These are phyloP conservation scores for Monarda citriodora DNA, from an alignment of 305 asterid genomes.

Conservation along the genomic window DNA sequence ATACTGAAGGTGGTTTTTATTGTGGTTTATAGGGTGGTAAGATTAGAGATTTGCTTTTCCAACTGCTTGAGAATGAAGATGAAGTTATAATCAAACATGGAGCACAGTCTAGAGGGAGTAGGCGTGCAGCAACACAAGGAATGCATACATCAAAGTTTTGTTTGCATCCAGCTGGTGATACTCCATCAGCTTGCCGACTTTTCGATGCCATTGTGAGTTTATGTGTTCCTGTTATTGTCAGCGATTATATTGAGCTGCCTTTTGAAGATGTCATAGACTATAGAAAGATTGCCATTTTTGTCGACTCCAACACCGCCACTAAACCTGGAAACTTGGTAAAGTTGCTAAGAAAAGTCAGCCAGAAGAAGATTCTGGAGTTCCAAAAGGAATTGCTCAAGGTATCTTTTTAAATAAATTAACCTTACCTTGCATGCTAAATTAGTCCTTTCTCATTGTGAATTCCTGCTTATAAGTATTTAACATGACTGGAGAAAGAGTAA, in stretches of 20 bases:
- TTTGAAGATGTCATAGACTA: constrained; percentile 96
- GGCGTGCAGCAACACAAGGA: constrained; percentile 90
- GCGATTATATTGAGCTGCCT: constrained; percentile 93
- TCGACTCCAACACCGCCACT: constrained; percentile 72
- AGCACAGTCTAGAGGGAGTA: constrained; percentile 95
- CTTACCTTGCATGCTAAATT: constrained; percentile 2
- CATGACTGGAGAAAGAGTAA: background rate
- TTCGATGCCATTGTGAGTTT: constrained; percentile 97
- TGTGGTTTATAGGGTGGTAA: constrained; percentile 79
- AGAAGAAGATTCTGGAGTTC: constrained; percentile 69
- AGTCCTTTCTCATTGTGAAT: background rate
- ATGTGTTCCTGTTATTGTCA: constrained; percentile 91
- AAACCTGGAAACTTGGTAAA: constrained; percentile 78
- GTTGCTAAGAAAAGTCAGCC: constrained; percentile 56
- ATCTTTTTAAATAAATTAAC: constrained; percentile 27
- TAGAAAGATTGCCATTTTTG: constrained; percentile 81
- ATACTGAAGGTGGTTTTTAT: constrained; percentile 11
- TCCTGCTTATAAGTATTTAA: background rate
- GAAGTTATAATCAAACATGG: constrained; percentile 92
- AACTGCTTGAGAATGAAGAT: constrained; percentile 81
- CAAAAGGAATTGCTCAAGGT: constrained; percentile 86
- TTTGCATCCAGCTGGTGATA: constrained; percentile 99
- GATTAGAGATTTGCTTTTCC: constrained; percentile 89
- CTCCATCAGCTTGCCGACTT: constrained; percentile 99
- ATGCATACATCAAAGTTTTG: constrained; percentile 96